Base-by-base conservation (phyloP, 2,329 filamentous ascomycete genomes). In the Microcyclospora tardicrescens region DNA sequence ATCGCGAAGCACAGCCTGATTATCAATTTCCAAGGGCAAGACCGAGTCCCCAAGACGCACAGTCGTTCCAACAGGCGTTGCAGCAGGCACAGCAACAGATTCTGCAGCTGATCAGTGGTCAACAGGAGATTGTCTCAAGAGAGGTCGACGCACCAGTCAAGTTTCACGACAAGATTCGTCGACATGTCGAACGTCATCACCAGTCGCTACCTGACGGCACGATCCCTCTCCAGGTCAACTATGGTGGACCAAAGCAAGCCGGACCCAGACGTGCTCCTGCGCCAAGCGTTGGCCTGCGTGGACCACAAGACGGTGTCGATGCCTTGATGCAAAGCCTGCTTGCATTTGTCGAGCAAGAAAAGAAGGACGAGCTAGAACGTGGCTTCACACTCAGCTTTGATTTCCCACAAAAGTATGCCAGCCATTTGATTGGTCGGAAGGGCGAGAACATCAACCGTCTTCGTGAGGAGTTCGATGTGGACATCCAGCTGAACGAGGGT, bases 331-430 rank as follows among this genome's bases (percentile, higher is more conserved):
- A 71, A 28, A 91, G 87, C 66, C 76, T 93, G 38, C 63, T 74
- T 42, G 75, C 75, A 6, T 96, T 94, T 55, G 69, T 96, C 15
- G 79, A 81, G 56, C 81, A 93, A 57, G 86, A 93, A 62, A 83
- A 87, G 65, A 75, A 84, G 59, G 87, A 96, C 44, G 89, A 96
- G 62, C 83, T 91, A 57, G 89, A 96, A 64, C 83, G 89, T 43
- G 86, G 84, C 33, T 93, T 87, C 63, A 86, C 77, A 2, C 67
- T 84, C 42, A 77, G 74, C 16, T 96, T 96, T 50, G 85, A 94
- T 46, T 98, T 94, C 66, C 89, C 89, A 6, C 84, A 94, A 58
- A 93, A 94, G 63, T 93, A 78, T 56, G 86, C 87, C 46, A 94
- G 94, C 61, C 81, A 93, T 58, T 73, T 82, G 16, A 80, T 82